Evolutionary conservation across 2,329 filamentous ascomycete genomes (phyloP), one percentile per base, ranked within the genome.

Genomic region (Helicocarpus griseus): DNA sequence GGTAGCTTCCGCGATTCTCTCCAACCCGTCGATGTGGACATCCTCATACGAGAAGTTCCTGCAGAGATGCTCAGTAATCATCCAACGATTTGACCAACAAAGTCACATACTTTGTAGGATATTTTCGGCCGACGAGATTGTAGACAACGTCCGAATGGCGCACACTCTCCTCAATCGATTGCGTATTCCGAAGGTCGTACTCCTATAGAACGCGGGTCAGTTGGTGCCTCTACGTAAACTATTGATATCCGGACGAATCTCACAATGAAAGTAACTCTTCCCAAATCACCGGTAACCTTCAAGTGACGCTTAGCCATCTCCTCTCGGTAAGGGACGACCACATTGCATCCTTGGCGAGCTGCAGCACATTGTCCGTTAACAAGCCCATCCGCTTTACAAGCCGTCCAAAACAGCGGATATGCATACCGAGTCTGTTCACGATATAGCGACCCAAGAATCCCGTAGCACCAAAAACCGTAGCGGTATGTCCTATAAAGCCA

Each of bases 251-350:
- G 13, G 21, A 9, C 22, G 6, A 33, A 36, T 29, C 77, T 56
- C 72, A 90, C 87, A 63, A 95, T 78, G 71, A 98, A 97, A 62
- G 86, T 76, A 51, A 98, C 80, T 61, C 88, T 82, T 56, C 93
- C 93, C 55, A 98, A 77, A 72, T 98, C 93, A 72, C 93, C 93
- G n/a, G 89, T 79, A 53, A 95, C 83, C 75, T 97, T 97, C 65
- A 98, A 77, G 75, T 97, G 91, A 61, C 93, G 85, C 80, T 97
- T 97, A 61, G 86, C 78, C 90, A 96, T 97, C 73, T 97, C 93
- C 76, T 98, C 93, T 43, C 93, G 85, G 78, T 82, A 98, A 47
- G 93, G 93, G 54, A 97, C 73, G 54, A 98, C 82, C 38, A 98
- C 93, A 36, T 86, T 95, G 72, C 89, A 95, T 83, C 93, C 93